phyloP scores from a whole-genome alignment of 2,329 filamentous ascomycete genomes.

The Westerdykella ornata region DNA sequence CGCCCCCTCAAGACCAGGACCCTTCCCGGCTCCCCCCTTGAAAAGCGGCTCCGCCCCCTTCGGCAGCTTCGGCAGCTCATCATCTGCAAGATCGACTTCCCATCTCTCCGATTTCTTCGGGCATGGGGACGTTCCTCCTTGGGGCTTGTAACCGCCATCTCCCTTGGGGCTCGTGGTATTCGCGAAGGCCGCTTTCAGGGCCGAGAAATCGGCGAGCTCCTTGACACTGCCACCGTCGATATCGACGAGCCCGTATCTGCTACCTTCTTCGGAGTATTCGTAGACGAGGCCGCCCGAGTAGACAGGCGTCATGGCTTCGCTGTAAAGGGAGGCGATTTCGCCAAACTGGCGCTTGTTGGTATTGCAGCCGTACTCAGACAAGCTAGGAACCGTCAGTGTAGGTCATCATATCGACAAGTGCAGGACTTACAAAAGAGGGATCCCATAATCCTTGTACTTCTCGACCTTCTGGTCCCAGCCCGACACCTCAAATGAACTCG shows the following conservation, averaged over 20 bases:
- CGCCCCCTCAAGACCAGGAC: constrained; percentile 49
- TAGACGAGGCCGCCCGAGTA: constrained; percentile 93
- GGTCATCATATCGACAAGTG: not conserved
- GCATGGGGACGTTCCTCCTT: constrained; percentile 49
- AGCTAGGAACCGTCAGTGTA: constrained; percentile 37
- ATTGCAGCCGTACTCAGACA: constrained; percentile 91
- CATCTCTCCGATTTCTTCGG: constrained; percentile 50
- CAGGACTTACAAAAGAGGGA: constrained; percentile 64
- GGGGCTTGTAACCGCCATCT: constrained; percentile 54
- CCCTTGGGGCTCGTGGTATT: constrained; percentile 48
- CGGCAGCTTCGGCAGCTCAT: constrained; percentile 54
- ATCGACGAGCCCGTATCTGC: constrained; percentile 72
- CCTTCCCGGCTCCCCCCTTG: constrained; percentile 52
- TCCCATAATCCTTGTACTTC: constrained; percentile 77
- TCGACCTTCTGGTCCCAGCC: constrained; percentile 86
- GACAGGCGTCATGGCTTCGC: constrained; percentile 71
- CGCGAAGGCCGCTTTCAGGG: constrained; percentile 47
- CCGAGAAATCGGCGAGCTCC: constrained; percentile 57
- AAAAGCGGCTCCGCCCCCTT: constrained; percentile 51
- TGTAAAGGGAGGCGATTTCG: constrained; percentile 76
- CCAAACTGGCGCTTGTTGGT: constrained; percentile 74
- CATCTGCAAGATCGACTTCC: constrained; percentile 45
- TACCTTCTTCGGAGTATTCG: constrained; percentile 49
- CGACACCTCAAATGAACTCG: constrained; percentile 60
- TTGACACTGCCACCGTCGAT: constrained; percentile 52